Evolutionary conservation across 164 flowering plant species (phyloP).

Genomic region (Liquidambar formosana): DNA sequence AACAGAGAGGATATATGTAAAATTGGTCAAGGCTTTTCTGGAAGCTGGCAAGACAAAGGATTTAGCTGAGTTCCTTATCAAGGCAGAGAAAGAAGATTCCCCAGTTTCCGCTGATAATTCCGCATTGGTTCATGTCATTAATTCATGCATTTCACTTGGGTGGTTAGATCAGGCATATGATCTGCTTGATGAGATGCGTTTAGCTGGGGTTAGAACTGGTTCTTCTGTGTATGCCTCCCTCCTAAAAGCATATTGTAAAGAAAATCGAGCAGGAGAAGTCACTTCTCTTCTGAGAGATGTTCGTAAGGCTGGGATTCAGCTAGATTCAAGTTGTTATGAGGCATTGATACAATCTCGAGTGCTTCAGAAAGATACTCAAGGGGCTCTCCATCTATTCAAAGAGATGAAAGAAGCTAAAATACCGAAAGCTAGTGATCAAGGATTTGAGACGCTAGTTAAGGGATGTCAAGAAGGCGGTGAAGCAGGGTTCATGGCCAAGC

Average conservation of each 20-base stretch:
- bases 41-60: constrained; percentile 72
- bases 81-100: constrained; percentile 72
- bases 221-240: constrained; percentile 75
- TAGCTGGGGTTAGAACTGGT: constrained; percentile 65
- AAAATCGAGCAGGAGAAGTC: constrained; percentile 50
- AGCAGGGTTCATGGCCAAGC: constrained; percentile 70
- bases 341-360: constrained; percentile 64
- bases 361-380: constrained; percentile 63
- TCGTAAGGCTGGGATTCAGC: constrained; percentile 79
- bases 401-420: constrained; percentile 92
- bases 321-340: constrained; percentile 80
- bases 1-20: constrained; percentile 72
- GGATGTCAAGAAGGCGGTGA: constrained; percentile 50
- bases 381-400: constrained; percentile 76
- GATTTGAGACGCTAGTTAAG: constrained; percentile 57
- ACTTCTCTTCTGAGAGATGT: constrained; percentile 73
- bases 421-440: constrained; percentile 47
- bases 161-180: constrained; percentile 93
- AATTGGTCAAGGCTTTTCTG: constrained; percentile 75
- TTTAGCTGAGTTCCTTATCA: constrained; percentile 70
- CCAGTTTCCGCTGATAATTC: constrained; percentile 68
- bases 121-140: constrained; percentile 66
- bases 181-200: constrained; percentile 84
- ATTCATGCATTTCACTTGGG: constrained; percentile 78
- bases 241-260: constrained; percentile 79